phyloP scores from a whole-genome alignment of 805 yeast genomes.

The Zygotorulaspora florentina region DNA sequence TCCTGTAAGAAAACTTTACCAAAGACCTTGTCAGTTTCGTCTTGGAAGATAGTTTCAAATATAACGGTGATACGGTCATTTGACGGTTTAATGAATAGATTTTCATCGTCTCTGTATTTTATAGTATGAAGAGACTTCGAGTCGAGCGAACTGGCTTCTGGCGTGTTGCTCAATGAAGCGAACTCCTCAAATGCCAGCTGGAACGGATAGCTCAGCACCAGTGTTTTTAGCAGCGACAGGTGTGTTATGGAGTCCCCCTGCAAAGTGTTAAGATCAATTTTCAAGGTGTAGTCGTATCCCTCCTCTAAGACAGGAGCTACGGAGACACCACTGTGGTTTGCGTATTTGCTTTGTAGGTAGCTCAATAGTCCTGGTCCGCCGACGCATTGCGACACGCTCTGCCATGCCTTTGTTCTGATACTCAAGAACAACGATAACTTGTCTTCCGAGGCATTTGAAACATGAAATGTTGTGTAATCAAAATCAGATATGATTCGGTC shows the following conservation, averaged over 20 bases:
- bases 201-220: constrained; percentile 90
- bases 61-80: constrained; percentile 96
- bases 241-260: constrained; percentile 52
- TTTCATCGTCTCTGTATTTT: constrained; percentile 89
- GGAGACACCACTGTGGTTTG: constrained; percentile 22
- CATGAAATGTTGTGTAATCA: constrained; percentile 91
- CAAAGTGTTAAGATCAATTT: constrained; percentile 59
- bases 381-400: constrained; percentile 21
- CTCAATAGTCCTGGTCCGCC: constrained; percentile 17
- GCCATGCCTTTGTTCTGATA: constrained; percentile 34
- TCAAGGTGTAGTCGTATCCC: constrained; percentile 78
- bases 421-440: constrained; percentile 42
- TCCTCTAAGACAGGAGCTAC: constrained; percentile 43
- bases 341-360: constrained; percentile 23
- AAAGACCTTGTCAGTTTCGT: constrained; percentile 90
- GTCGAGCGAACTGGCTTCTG: constrained; percentile 24
- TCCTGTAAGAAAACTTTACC: constrained; percentile 89
- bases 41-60: constrained; percentile 90
- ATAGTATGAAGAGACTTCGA: constrained; percentile 38
- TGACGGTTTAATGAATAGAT: constrained; percentile 84
- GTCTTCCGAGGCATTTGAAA: constrained; percentile 68
- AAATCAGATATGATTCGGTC: constrained; percentile 93
- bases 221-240: constrained; percentile 74
- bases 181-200: constrained; percentile 79
- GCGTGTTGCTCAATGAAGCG: constrained; percentile 51